Evolutionary conservation across 2,329 filamentous ascomycete species (phyloP).

Genomic region (Hawksworthiomyces lignivorus): DNA sequence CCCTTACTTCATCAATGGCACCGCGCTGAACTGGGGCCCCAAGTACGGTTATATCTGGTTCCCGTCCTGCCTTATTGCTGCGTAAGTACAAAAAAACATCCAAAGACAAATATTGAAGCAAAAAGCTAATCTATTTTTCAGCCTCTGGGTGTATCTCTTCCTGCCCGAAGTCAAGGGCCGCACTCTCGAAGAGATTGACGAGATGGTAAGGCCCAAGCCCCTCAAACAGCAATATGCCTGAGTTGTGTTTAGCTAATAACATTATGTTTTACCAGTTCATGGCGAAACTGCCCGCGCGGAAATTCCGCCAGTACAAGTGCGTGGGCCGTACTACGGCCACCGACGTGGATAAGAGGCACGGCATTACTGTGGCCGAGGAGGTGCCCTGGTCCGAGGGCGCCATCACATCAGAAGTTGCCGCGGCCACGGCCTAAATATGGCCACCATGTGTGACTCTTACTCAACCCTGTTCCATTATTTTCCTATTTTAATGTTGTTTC

Average conservation of each 20-base stretch:
- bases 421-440: too few relatives aligned
- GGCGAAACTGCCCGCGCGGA: constrained; percentile 31
- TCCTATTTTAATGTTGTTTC: background rate
- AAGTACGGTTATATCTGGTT: constrained; percentile 52
- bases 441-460: too few relatives aligned
- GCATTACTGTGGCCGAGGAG: constrained; percentile 11
- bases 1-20: constrained; percentile 52
- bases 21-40: constrained; percentile 47
- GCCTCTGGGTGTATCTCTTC: constrained; percentile 37
- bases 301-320: constrained; percentile 31
- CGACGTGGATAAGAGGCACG: constrained; percentile 10
- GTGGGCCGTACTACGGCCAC: constrained; percentile 10
- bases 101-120: background rate
- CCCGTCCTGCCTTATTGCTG: constrained; percentile 25
- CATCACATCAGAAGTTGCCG: too few relatives aligned
- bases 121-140: constrained; percentile 1
- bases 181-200: constrained; percentile 46
- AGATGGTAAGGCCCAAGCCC: constrained; percentile 33
- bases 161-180: constrained; percentile 46
- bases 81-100: constrained; percentile 14
- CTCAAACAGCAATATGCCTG: too few relatives aligned
- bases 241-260: constrained; percentile 9
- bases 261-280: constrained; percentile 20
- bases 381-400: background rate
- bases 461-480: background rate